A percentile compares a stretch with the other conserved stretches of the same genome.
These are phyloP conservation scores for Suillus cothurnatus DNA, from an alignment of 768 basidiomycete genomes.

Conservation along the genomic window DNA sequence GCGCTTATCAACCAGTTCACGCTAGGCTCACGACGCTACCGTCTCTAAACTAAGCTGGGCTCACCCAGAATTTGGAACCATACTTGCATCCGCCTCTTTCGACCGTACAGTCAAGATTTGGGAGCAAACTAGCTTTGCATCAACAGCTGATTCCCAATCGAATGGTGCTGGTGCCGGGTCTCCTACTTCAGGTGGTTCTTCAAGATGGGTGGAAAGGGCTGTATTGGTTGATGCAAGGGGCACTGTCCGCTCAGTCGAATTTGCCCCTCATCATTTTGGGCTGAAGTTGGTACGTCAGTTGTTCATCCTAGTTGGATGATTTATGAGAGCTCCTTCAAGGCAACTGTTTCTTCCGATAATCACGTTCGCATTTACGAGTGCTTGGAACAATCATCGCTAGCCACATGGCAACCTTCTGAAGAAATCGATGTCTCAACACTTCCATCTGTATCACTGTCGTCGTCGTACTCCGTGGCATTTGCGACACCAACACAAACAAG, in stretches of 20 bases:
- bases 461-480: constrained; percentile 58
- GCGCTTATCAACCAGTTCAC: constrained; percentile 7
- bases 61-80: constrained; percentile 88
- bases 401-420: constrained; percentile 75
- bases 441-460: constrained; percentile 42
- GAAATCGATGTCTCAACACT: constrained; percentile 74
- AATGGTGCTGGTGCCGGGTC: constrained; percentile 24
- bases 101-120: constrained; percentile 93
- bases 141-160: constrained; percentile 28
- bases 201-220: constrained; percentile 74
- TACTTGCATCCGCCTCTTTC: constrained; percentile 86
- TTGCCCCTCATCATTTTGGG: constrained; percentile 85
- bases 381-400: constrained; percentile 68
- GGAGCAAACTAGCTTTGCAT: constrained; percentile 59
- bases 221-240: constrained; percentile 83
- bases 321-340: constrained; percentile 46
- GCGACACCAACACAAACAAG: constrained; percentile 73
- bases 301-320: background rate
- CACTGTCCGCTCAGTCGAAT: constrained; percentile 84
- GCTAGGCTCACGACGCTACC: constrained; percentile 94
- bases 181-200: constrained; percentile 27
- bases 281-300: constrained; percentile 70
- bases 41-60: constrained; percentile 86
- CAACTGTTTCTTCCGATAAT: constrained; percentile 87
- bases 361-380: constrained; percentile 89